These are phyloP conservation scores for Erysimum pusillum DNA, from an alignment of 441 rosid genomes.

Conservation along the genomic window DNA sequence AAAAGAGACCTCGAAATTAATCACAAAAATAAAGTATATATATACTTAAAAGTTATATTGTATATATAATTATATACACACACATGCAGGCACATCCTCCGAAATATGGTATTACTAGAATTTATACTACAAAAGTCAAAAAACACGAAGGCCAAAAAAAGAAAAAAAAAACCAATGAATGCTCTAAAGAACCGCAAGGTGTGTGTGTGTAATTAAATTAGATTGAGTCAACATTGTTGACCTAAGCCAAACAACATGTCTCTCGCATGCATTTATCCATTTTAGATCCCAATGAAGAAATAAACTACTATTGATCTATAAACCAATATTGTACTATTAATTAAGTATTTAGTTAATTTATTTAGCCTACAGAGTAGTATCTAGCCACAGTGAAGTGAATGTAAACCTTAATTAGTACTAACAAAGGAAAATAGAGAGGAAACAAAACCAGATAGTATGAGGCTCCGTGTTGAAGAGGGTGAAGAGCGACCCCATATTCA, in stretches of 20 bases:
- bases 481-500: conserved; percentile 85
- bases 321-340: conserved; percentile 27
- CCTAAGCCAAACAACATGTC: conserved; percentile 52
- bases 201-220: conserved; percentile 43
- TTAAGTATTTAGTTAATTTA: neutral
- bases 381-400: conserved; percentile 27
- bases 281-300: conserved; percentile 49
- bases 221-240: conserved; percentile 45
- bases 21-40: conserved; percentile 6
- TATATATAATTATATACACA: conserved; percentile 18
- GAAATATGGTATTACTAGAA: conserved; percentile 22
- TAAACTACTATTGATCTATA: conserved; percentile 38
- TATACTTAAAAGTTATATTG: neutral
- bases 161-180: conserved; percentile 36
- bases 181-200: conserved; percentile 41
- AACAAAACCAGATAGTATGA: conserved; percentile 74
- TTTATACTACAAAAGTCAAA: conserved; percentile 48
- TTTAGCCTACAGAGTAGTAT: conserved; percentile 22
- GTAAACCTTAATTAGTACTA: neutral
- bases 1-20: conserved; percentile 38
- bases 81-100: conserved; percentile 47
- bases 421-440: conserved; percentile 35
- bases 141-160: conserved; percentile 47
- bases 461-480: conserved; percentile 84
- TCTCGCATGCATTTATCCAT: conserved; percentile 55